Evolutionary conservation across 768 basidiomycete species (phyloP).

Genomic region (Termitomyces sp.): DNA sequence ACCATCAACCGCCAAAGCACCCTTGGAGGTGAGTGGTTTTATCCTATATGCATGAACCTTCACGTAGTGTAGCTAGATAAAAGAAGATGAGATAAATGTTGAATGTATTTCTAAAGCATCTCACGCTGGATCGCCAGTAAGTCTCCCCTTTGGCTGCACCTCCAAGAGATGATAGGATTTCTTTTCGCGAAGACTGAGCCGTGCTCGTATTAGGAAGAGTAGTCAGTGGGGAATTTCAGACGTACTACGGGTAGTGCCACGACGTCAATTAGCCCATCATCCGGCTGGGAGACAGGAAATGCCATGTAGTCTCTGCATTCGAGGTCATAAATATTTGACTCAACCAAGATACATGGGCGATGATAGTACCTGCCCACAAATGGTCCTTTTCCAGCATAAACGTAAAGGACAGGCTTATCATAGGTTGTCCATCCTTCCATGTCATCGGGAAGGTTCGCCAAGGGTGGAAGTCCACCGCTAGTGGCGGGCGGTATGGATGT

Average conservation of each 20-base stretch:
- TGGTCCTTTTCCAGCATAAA: slow-evolving; percentile 77
- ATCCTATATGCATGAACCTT: slow-evolving; percentile 73
- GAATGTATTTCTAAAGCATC: slow-evolving; percentile 12
- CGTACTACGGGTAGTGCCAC: slow-evolving; percentile 58
- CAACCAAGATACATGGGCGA: slow-evolving; percentile 4
- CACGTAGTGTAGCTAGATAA: slow-evolving; percentile 55
- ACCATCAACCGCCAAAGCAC: slow-evolving; percentile 69
- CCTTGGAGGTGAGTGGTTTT: slow-evolving; percentile 48
- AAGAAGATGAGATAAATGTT: slow-evolving; percentile 7
- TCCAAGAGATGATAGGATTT: slow-evolving; percentile 47
- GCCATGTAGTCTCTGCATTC: slow-evolving; percentile 63
- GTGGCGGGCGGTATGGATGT: slow-evolving; percentile 3
- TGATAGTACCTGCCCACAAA: slow-evolving; percentile 53
- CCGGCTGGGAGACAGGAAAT: slow-evolving; percentile 75
- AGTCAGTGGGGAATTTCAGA: not conserved
- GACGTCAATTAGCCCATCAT: slow-evolving; percentile 76
- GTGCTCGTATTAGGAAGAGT: not conserved
- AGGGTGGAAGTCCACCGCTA: slow-evolving; percentile 33
- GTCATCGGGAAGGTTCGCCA: slow-evolving; percentile 36
- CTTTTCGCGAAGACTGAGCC: slow-evolving; percentile 41
- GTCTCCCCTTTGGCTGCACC: slow-evolving; percentile 55
- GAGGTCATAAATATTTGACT: not conserved
- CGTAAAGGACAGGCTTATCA: slow-evolving; percentile 60
- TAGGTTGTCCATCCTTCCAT: slow-evolving; percentile 67
- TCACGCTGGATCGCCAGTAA: slow-evolving; percentile 59